Percentiles rank a stretch among this genome's conserved stretches.
Evolutionary conservation across 345 rosid species (phyloP).

Genomic region (Syzygium aromaticum): DNA sequence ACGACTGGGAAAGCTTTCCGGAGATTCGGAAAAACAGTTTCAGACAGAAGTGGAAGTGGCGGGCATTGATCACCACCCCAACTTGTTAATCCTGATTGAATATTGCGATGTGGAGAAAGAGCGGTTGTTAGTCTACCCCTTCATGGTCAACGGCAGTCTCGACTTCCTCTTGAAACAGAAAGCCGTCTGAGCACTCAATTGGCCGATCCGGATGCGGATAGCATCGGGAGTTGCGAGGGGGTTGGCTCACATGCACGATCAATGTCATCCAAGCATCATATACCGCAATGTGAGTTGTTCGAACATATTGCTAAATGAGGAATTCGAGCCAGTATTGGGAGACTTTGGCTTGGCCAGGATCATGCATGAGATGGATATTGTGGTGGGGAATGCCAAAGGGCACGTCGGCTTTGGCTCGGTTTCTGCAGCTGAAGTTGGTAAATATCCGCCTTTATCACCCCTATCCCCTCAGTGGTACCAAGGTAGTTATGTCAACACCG

Average conservation of each 20-base stretch:
- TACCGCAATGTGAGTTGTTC: background rate
- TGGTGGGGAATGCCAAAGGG: background rate
- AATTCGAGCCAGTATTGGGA: background rate
- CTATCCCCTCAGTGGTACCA: background rate
- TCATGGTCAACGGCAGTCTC: background rate
- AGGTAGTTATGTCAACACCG: background rate
- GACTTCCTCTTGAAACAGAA: rapidly evolving
- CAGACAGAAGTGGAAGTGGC: background rate
- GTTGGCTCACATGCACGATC: background rate
- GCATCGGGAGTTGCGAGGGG: background rate
- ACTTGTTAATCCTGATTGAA: background rate
- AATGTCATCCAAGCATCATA: background rate
- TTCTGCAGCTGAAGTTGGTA: background rate
- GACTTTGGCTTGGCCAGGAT: background rate
- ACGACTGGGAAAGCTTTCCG: background rate
- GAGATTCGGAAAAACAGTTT: background rate
- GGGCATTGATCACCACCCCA: background rate
- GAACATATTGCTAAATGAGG: background rate
- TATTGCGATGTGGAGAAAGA: background rate
- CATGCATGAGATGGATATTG: background rate
- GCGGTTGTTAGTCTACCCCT: background rate
- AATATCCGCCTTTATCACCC: background rate
- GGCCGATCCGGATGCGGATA: background rate
- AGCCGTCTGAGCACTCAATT: background rate
- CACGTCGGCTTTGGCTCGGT: rapidly evolving